Evolutionary conservation across 2,329 filamentous ascomycete genomes (phyloP).

Genomic region (Penicillium sp.): DNA sequence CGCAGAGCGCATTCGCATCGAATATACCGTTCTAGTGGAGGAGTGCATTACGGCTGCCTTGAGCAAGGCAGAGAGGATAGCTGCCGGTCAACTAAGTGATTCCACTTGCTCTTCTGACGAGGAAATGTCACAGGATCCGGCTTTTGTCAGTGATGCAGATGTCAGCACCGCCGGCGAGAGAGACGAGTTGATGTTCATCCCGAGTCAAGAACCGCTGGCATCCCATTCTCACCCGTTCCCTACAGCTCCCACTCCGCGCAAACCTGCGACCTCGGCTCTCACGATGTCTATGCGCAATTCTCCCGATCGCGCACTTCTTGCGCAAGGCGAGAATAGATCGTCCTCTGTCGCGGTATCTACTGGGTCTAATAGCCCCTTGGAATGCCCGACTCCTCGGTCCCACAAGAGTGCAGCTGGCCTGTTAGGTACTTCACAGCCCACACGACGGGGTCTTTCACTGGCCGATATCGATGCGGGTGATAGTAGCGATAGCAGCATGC

Average conservation of each 20-base stretch:
- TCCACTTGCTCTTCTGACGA: slow-evolving; percentile 69
- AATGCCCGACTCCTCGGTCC: slow-evolving; percentile 89
- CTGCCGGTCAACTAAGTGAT: slow-evolving; percentile 82
- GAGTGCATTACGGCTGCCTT: slow-evolving; percentile 94
- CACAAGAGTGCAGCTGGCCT: slow-evolving; percentile 67
- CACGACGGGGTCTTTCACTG: slow-evolving; percentile 77
- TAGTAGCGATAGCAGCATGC: slow-evolving; percentile 80
- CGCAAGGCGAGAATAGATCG: slow-evolving; percentile 53
- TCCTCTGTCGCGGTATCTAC: slow-evolving; percentile 74
- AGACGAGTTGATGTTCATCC: slow-evolving; percentile 16
- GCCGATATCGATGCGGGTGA: slow-evolving; percentile 86
- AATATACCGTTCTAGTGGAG: slow-evolving; percentile 90
- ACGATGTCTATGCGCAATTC: slow-evolving; percentile 62
- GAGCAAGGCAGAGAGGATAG: slow-evolving; percentile 85
- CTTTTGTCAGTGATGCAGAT: slow-evolving; percentile 16
- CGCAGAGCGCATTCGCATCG: slow-evolving; percentile 89
- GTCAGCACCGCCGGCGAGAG: slow-evolving; percentile 17
- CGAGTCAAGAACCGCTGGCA: slow-evolving; percentile 22
- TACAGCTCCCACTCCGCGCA: slow-evolving; percentile 26
- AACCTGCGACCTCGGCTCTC: slow-evolving; percentile 55
- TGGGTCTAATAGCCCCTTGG: slow-evolving; percentile 85
- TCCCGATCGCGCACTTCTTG: slow-evolving; percentile 56
- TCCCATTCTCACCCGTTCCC: slow-evolving; percentile 12
- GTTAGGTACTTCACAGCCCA: slow-evolving; percentile 62
- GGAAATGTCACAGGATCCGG: slow-evolving; percentile 52